Evolutionary conservation across 2,329 filamentous ascomycete species (phyloP), one percentile per base, ranked within the genome.

Genomic region (Aspergillus hortae): DNA sequence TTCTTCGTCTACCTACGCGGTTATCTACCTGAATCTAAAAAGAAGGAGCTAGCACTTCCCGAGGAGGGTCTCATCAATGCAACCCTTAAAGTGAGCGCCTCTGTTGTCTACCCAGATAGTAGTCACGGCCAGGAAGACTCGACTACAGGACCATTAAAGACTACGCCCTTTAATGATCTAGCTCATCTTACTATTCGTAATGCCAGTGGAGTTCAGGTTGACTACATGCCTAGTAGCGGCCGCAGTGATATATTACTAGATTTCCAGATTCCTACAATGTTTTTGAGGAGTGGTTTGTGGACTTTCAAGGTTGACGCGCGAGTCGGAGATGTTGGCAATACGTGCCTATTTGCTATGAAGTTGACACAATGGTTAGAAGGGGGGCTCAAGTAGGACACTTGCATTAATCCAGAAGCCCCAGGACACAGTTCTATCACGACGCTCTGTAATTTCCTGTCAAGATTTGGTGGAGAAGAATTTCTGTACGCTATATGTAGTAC

Each of bases 301-400:
- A 53, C 52, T 41, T 55, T 45, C 25, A 53, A 55, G 41, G 50
- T 57, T 19, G 55, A 57, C 25, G 42, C 41, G 19, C 47, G 55
- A 47, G 5, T 44, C 17, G 44, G 55, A 51, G 55, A 57, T 53
- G 10, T 4, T 47, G 36, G 48, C 6, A 55, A 49, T 53, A 46
- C 52, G 7, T 55, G 52, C 23, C 49, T 57, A 38, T 55, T 55
- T 51, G 52, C 55, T 30, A 53, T 55, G 41, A 12, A 14, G 42
- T 47, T 57, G 49, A 51, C 52, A 51, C 55, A 53, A 47, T 53
- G 49, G 49, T 55, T 53, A 52, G 49, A 56, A 4, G 47, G 55
- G 44, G 2, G 46, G 15, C 44, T 53, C 47, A 41, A 47, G 21
- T 36, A 44, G 41, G 11, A 19, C 36, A 19, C 21, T 44, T 19